Base-by-base conservation (phyloP, 345 rosid species). In the Eucalyptus paniculata region DNA sequence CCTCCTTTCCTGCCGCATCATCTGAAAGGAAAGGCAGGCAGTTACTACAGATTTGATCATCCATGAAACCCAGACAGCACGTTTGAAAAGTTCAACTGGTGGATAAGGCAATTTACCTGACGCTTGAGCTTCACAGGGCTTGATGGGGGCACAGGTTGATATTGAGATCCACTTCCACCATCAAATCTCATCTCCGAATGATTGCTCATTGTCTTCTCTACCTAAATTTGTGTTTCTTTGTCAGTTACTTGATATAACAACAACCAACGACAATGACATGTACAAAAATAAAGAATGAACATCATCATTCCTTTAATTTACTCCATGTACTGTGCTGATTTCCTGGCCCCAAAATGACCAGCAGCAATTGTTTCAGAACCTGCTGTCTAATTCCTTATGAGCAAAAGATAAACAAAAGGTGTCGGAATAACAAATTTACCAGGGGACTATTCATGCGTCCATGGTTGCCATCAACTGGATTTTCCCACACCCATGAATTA, bases 91-190 rank as follows among this genome's bases (percentile, higher is more conserved):
- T 72, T 49, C 50, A 88, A 87, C 15, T 86, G 89, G 91, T 51
- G 91, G 60, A 89, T 89, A 45, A 67, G 90, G 87, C 51, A 90
- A 88, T 89, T 94, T 91, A 98, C 99, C 96, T 86, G 91, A 91
- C 99, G 99, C 92, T 94, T 94, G 89, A 93, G 97, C 95, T 93
- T 97, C 85, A 94, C 98, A 86, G 99, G 99, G 94, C 89, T 94
- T 90, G 93, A 87, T 87, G 93, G 87, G 53, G 93, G 88, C 86
- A 80, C 85, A 9, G 6, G 92, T 89, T 88, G 90, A 90, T 90
- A 77, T 86, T 91, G 91, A 89, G 40, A 91, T 83, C 89, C 90
- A 88, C 80, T 90, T 91, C 89, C 90, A 88, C 72, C 90, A 90
- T 93, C 93, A 88, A 85, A 65, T 87, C 50, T 88, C 53, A 80